Percentiles rank a stretch among this genome's conserved stretches.
These are phyloP conservation scores for Metschnikowia similis DNA, from an alignment of 805 yeast species.

Conservation along the genomic window DNA sequence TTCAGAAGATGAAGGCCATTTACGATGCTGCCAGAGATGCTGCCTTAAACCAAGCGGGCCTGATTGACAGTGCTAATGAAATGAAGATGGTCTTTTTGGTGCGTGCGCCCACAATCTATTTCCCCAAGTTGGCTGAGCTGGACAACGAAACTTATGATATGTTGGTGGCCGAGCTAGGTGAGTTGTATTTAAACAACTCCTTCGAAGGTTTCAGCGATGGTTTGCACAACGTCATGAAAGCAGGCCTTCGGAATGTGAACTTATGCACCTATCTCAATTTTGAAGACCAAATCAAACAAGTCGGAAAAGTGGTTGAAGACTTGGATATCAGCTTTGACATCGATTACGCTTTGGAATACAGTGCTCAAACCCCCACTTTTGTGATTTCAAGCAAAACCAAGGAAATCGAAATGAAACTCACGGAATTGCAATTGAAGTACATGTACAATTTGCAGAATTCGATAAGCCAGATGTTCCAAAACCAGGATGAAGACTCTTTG, in stretches of 20 bases:
- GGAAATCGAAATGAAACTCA: conserved; percentile 58
- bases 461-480: conserved; percentile 50
- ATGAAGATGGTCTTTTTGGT: conserved; percentile 70
- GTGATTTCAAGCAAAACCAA: conserved; percentile 55
- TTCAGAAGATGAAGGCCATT: conserved; percentile 80
- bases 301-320: conserved; percentile 59
- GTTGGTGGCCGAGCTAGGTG: conserved; percentile 75
- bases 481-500: conserved; percentile 34
- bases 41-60: conserved; percentile 77
- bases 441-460: conserved; percentile 52
- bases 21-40: conserved; percentile 87
- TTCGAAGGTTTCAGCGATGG: conserved; percentile 35
- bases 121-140: conserved; percentile 56
- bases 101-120: conserved; percentile 77
- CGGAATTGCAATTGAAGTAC: conserved; percentile 68
- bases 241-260: conserved; percentile 70
- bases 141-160: conserved; percentile 46
- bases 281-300: conserved; percentile 42
- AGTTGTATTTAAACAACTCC: conserved; percentile 62
- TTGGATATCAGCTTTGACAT: conserved; percentile 60
- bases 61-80: conserved; percentile 52
- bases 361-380: conserved; percentile 43
- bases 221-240: conserved; percentile 50
- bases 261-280: conserved; percentile 60
- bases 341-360: conserved; percentile 45